These are phyloP conservation scores for Oryza meyeriana DNA, from an alignment of 176 grass and related monocot genomes.

Conservation along the genomic window DNA sequence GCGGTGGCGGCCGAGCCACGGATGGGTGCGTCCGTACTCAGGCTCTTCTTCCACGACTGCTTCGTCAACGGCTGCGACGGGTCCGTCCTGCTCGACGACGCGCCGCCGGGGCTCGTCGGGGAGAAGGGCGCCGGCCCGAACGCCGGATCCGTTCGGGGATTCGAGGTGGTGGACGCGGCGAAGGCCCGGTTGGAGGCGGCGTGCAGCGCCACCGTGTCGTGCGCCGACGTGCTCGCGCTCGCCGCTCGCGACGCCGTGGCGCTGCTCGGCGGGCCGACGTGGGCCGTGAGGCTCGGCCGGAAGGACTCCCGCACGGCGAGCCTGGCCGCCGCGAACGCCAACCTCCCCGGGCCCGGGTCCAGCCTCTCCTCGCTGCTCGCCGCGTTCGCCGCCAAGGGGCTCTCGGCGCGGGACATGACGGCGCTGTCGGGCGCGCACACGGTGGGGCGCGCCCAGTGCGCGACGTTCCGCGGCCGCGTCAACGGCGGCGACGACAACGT, in stretches of 20 bases:
- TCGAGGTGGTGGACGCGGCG: conserved; percentile 48
- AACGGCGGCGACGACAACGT: conserved; percentile 22
- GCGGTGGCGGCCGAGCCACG: conserved; percentile 35
- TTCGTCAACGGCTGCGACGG: conserved; percentile 71
- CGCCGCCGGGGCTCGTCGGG: conserved; percentile 5
- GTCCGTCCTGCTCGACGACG: conserved; percentile 63
- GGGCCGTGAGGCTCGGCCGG: conserved; percentile 39
- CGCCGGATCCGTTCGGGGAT: conserved; percentile 43
- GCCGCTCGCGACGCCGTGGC: conserved; percentile 46
- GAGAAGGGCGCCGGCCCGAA: conserved; percentile 57
- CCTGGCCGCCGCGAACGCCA: conserved; percentile 22
- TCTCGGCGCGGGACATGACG: conserved; percentile 54
- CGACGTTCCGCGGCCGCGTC: conserved; percentile 39
- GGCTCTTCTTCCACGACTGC: conserved; percentile 75
- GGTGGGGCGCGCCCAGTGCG: conserved; percentile 46
- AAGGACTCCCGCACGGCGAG: conserved; percentile 32
- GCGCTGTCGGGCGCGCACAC: conserved; percentile 66
- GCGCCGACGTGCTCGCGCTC: conserved; percentile 66
- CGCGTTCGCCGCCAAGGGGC: conserved; percentile 43
- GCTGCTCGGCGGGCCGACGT: conserved; percentile 39
- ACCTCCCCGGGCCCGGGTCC: conserved; percentile 27
- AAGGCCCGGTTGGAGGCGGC: conserved; percentile 47
- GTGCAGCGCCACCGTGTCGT: conserved; percentile 54
- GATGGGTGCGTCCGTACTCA: conserved; percentile 48
- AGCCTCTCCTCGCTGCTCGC: conserved; percentile 34